Base-by-base conservation (phyloP, 2,329 filamentous ascomycete species). In the Pseudopithomyces maydicus region DNA sequence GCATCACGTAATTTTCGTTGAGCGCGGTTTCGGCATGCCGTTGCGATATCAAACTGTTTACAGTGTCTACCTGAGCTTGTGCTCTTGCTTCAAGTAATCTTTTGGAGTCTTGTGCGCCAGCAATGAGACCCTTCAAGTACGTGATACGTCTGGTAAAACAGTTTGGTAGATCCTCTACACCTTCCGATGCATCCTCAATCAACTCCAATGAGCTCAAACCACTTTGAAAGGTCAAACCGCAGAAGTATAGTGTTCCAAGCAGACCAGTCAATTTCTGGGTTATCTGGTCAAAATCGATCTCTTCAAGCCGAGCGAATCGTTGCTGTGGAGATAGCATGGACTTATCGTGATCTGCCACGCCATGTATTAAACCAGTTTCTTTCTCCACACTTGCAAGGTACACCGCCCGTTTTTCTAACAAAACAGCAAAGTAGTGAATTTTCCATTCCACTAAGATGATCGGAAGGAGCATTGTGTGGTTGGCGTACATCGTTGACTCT, bases 11-110 rank as follows among this genome's bases (percentile, higher is more conserved):
- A 17, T 12, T 36, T 22, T 47, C 29, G 14, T 47, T 47, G 7
- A 47, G n/a, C 14, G 44, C 44, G 14, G 29, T 17, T 36, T 47
- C 44, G 15, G 44, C 44, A 47, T 47, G 29, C 10, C 44, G 29
- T 22, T 47, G 44, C 44, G 44, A 47, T 20, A 47, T 47, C 29
- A 47, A 36, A n/a, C 29, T 47, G 29, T 47, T 35, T 15, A 36
- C 29, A 22, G 29, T 47, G 12, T 47, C 44, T 26, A 35, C 29
- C 17, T 47, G 44, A 12, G 44, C 44, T 22, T 47, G 44, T 8
- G 44, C 14, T 47, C 44, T 20, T 7, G 44, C 44, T 32, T 47
- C 44, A 20, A 47, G 44, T 36, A 47, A 17, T 15, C 32, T 11
- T 22, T 36, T 36, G 11, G 45, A 47, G 26, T 47, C 45, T 12